Conservation (phyloP, 768 basidiomycete genomes). For the Nidula microcarpa region DNA sequence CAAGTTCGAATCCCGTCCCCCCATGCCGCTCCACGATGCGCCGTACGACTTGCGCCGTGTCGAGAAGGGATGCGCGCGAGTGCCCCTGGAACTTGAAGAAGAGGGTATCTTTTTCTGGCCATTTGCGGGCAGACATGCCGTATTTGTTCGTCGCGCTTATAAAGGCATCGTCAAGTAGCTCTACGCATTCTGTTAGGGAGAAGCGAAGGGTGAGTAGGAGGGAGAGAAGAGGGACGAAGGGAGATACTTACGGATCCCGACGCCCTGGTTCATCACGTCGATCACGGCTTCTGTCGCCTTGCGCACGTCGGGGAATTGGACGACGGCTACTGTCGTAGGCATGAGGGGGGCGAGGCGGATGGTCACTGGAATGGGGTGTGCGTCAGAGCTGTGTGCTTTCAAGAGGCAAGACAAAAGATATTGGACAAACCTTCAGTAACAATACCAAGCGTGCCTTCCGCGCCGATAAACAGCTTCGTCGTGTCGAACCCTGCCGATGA, state of each 20-base stretch:
- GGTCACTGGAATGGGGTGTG: constrained; percentile 46
- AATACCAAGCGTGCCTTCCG: constrained; percentile 78
- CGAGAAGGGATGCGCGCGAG: constrained; percentile 50
- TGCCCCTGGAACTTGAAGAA: constrained; percentile 89
- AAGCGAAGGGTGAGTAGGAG: neutral
- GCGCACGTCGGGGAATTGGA: constrained; percentile 74
- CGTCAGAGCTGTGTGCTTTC: neutral
- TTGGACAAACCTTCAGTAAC: constrained; percentile 70
- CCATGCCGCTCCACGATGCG: constrained; percentile 61
- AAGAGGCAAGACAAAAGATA: neutral
- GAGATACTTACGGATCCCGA: constrained; percentile 64
- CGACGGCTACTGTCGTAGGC: constrained; percentile 80
- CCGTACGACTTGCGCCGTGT: constrained; percentile 58
- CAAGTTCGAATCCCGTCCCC: constrained; percentile 64
- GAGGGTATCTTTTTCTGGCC: constrained; percentile 63
- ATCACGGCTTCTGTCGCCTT: constrained; percentile 72
- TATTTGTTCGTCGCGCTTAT: constrained; percentile 60
- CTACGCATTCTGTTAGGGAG: constrained; percentile 64
- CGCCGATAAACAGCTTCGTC: constrained; percentile 86
- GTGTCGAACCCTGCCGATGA: constrained; percentile 85
- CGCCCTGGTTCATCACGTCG: constrained; percentile 68
- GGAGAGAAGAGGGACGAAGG: neutral
- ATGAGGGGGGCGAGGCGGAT: constrained; percentile 77
- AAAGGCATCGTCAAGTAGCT: constrained; percentile 72
- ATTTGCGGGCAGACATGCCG: constrained; percentile 51